Evolutionary conservation across 1,139 yeast species (phyloP).

Genomic region (Candida sanyaensis): DNA sequence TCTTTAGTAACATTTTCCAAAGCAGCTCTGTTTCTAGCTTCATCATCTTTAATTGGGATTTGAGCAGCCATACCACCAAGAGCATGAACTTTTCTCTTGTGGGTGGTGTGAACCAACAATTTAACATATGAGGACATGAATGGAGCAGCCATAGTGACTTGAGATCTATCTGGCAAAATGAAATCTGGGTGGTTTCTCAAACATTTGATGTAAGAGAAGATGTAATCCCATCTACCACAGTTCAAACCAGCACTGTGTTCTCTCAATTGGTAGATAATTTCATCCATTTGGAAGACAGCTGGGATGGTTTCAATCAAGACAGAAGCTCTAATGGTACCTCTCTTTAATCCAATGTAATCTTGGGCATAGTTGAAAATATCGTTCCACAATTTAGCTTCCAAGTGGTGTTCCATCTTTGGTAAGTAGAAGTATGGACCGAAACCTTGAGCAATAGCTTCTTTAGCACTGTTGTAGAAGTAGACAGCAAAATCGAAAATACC

Average conservation of each 20-base stretch:
- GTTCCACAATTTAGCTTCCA: conserved; percentile 80
- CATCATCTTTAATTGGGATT: conserved; percentile 73
- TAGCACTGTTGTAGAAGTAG: conserved; percentile 74
- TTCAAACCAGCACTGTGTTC: conserved; percentile 76
- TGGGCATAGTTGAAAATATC: conserved; percentile 71
- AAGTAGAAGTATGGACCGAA: conserved; percentile 77
- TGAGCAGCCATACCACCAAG: conserved; percentile 90
- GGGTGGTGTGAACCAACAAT: conserved; percentile 69
- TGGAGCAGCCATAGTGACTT: conserved; percentile 74
- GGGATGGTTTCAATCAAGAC: conserved; percentile 76
- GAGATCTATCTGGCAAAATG: conserved; percentile 70
- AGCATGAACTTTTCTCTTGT: conserved; percentile 74
- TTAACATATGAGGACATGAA: conserved; percentile 74
- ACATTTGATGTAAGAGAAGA: conserved; percentile 70
- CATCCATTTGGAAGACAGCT: conserved; percentile 82
- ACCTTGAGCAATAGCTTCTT: conserved; percentile 59
- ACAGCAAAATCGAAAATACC: conserved; percentile 77
- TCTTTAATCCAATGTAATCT: conserved; percentile 62
- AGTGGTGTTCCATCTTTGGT: conserved; percentile 81
- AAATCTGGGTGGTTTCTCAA: conserved; percentile 55
- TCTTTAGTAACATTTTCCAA: conserved; percentile 73
- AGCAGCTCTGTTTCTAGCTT: conserved; percentile 62
- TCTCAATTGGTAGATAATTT: conserved; percentile 73
- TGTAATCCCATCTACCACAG: conserved; percentile 86
- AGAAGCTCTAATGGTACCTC: conserved; percentile 80